A percentile compares a stretch with the other conserved stretches of the same genome.
These are phyloP conservation scores for Collybia nuda DNA, from an alignment of 768 basidiomycete species.

Conservation along the genomic window DNA sequence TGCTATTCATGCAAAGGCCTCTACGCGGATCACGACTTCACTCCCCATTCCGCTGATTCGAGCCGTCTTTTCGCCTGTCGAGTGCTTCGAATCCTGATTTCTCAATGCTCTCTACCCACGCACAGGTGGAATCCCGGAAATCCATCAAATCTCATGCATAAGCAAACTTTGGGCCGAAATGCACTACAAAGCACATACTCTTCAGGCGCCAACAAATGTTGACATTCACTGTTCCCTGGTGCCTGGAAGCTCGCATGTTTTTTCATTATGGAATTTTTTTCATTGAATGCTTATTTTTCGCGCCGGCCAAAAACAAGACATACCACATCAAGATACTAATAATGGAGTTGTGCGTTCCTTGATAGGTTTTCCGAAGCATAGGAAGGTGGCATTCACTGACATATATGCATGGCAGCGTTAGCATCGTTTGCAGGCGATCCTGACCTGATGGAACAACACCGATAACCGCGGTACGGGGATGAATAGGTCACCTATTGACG, in stretches of 20 bases:
- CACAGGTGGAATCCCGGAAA: slow-evolving; percentile 6
- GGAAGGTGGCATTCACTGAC: slow-evolving; percentile 8
- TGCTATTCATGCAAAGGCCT: no score
- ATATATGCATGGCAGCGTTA: slow-evolving; percentile 10
- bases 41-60: neutral
- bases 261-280: slow-evolving; percentile 4
- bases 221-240: neutral
- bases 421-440: neutral
- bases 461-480: slow-evolving; percentile 10
- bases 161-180: neutral
- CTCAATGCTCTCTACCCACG: neutral
- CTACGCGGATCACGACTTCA: no score
- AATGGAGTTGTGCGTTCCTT: slow-evolving; percentile 5
- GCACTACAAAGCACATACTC: neutral
- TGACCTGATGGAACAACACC: slow-evolving; percentile 5
- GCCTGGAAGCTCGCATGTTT: neutral
- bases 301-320: neutral
- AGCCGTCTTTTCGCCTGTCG: neutral
- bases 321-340: neutral
- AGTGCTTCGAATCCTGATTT: neutral
- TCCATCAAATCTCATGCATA: slow-evolving; percentile 9
- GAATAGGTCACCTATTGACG: neutral
- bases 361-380: slow-evolving; percentile 4
- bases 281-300: neutral
- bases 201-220: neutral